These are phyloP conservation scores for Pseudogymnoascus sp. DNA, from an alignment of 2,329 filamentous ascomycete genomes.

Conservation along the genomic window DNA sequence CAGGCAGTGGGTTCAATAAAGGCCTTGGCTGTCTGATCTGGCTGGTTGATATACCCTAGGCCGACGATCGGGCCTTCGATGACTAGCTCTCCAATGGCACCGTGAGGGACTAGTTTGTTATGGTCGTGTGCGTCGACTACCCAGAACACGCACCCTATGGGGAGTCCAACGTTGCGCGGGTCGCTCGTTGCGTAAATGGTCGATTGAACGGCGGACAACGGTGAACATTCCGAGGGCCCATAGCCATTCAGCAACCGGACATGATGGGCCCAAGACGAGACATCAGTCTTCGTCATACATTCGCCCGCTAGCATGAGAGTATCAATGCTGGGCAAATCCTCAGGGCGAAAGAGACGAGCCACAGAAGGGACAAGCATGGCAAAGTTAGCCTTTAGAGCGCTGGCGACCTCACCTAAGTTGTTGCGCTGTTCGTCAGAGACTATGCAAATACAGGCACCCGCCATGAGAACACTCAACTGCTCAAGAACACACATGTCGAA, in stretches of 20 bases:
- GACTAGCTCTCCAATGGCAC: constrained; percentile 11
- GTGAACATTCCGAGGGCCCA: constrained; percentile 15
- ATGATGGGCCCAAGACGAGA: constrained; percentile 10
- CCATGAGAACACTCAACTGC: constrained; percentile 11
- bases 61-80: constrained; percentile 13
- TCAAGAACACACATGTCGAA: constrained; percentile 18
- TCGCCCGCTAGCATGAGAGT: constrained; percentile 15
- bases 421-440: constrained; percentile 15
- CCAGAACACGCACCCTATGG: constrained; percentile 7
- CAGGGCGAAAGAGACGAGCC: constrained; percentile 11
- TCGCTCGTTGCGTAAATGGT: constrained; percentile 28
- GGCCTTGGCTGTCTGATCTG: constrained; percentile 9
- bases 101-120: constrained; percentile 7
- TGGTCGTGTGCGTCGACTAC: constrained; percentile 12
- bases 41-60: constrained; percentile 13
- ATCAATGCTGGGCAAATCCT: constrained; percentile 13
- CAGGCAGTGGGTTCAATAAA: constrained; percentile 11
- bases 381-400: constrained; percentile 12
- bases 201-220: constrained; percentile 23
- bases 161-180: neutral
- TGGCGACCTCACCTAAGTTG: constrained; percentile 10
- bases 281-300: neutral
- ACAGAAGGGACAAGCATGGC: constrained; percentile 14
- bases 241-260: constrained; percentile 13
- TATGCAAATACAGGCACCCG: constrained; percentile 19